phyloP scores from a whole-genome alignment of 176 grass and related monocot species.

The Sorghum bicolor region DNA sequence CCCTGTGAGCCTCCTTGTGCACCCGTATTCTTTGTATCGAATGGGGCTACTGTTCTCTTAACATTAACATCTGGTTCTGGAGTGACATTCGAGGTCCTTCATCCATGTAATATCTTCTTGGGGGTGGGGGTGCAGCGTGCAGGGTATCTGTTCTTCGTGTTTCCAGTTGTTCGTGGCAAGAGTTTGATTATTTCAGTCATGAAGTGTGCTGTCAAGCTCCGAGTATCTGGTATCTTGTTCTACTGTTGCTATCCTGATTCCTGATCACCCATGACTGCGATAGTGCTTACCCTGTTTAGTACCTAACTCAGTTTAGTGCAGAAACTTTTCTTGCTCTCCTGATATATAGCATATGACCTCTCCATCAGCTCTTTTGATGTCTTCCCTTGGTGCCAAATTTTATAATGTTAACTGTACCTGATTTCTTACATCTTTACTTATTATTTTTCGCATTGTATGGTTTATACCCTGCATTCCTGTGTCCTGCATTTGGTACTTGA shows the following conservation, averaged over 20 bases:
- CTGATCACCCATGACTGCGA: not conserved
- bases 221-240: conserved; percentile 15
- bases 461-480: not conserved
- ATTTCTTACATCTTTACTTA: not conserved
- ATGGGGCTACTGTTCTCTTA: not conserved
- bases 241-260: conserved; percentile 32
- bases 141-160: conserved; percentile 11
- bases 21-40: conserved; percentile 13
- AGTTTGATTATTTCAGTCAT: conserved; percentile 5
- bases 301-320: conserved; percentile 8
- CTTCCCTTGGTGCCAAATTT: not conserved
- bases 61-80: not conserved
- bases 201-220: conserved; percentile 8
- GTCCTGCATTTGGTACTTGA: not conserved
- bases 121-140: not conserved
- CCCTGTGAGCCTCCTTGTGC: not conserved
- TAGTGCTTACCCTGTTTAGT: conserved; percentile 23
- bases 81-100: conserved; percentile 8
- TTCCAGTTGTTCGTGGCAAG: conserved; percentile 15
- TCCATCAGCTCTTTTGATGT: not conserved
- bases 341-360: not conserved
- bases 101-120: conserved; percentile 23
- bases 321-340: not conserved
- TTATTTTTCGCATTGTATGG: not conserved
- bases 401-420: not conserved